Evolutionary conservation across 2,329 filamentous ascomycete genomes (phyloP).

Genomic region (Sarocladiaceae sp.): DNA sequence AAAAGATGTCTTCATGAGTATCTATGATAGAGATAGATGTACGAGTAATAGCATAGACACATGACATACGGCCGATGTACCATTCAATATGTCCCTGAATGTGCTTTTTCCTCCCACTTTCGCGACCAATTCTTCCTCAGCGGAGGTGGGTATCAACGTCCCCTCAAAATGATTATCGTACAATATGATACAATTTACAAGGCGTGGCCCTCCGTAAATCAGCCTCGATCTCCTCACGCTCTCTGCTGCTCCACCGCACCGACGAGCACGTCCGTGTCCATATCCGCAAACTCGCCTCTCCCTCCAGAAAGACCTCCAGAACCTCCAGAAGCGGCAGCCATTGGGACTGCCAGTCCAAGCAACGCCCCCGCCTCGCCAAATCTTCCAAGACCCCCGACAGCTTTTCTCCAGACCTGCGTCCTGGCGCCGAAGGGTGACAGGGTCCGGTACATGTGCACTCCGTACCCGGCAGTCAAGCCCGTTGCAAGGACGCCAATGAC

Average conservation of each 20-base stretch:
- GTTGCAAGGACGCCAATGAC: constrained; percentile 27
- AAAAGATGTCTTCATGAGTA: constrained; percentile 2
- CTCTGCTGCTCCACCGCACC: constrained; percentile 1
- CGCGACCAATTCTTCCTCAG: not conserved
- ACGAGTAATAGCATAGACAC: constrained; percentile 4
- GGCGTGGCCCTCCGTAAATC: not conserved
- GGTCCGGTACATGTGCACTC: constrained; percentile 31
- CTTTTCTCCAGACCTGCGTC: constrained; percentile 34
- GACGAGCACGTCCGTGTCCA: constrained; percentile 4
- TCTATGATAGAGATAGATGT: constrained; percentile 10
- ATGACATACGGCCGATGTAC: not conserved
- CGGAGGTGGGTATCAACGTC: constrained; percentile 3
- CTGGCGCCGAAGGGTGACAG: constrained; percentile 39
- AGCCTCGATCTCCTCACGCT: not conserved
- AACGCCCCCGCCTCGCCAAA: constrained; percentile 44
- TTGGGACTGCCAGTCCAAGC: constrained; percentile 19
- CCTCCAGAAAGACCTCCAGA: not conserved
- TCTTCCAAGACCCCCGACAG: constrained; percentile 28
- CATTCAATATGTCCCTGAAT: not conserved
- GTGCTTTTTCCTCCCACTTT: not conserved
- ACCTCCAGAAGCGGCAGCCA: not conserved
- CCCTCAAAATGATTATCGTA: not conserved
- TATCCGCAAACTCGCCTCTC: not conserved
- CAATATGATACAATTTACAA: not conserved
- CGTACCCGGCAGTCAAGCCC: constrained; percentile 32